These are phyloP conservation scores for Fraxinus anomala DNA, from an alignment of 257 asterid species.

Conservation along the genomic window DNA sequence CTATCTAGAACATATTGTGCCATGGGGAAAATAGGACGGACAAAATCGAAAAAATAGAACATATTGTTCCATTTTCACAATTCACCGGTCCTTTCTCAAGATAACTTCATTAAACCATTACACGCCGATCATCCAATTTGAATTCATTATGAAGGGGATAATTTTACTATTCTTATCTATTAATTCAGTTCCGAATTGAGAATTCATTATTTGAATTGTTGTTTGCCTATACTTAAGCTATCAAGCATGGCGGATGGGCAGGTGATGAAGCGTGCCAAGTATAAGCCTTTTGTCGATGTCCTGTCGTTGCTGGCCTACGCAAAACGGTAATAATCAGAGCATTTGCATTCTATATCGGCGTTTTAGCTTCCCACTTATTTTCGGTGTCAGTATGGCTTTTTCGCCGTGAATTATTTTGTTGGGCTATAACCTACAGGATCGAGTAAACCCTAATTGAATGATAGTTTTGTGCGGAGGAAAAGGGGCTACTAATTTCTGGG, in stretches of 20 bases:
- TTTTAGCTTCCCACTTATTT: slow-evolving; percentile 14
- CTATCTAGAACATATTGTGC: too few relatives aligned
- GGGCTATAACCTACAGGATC: background rate
- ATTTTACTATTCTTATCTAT: background rate
- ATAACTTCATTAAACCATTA: too few relatives aligned
- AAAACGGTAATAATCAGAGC: slow-evolving; percentile 52
- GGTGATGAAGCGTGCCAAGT: slow-evolving; percentile 73
- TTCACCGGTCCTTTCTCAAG: too few relatives aligned
- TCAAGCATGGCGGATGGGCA: slow-evolving; percentile 64
- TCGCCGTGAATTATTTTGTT: slow-evolving; percentile 4
- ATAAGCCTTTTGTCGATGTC: slow-evolving; percentile 68
- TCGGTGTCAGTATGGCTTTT: slow-evolving; percentile 1
- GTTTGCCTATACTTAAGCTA: background rate
- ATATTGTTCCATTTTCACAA: too few relatives aligned
- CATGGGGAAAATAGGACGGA: too few relatives aligned
- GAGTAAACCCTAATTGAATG: background rate
- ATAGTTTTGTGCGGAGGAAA: background rate
- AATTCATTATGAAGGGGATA: background rate
- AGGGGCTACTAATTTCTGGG: too few relatives aligned
- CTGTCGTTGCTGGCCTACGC: slow-evolving; percentile 75
- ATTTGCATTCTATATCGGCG: background rate
- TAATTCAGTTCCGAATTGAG: background rate
- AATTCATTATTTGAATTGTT: background rate
- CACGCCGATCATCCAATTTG: background rate
- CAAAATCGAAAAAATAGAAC: too few relatives aligned